These are phyloP conservation scores for Coffea eugenioides DNA, from an alignment of 257 asterid genomes.

Conservation along the genomic window DNA sequence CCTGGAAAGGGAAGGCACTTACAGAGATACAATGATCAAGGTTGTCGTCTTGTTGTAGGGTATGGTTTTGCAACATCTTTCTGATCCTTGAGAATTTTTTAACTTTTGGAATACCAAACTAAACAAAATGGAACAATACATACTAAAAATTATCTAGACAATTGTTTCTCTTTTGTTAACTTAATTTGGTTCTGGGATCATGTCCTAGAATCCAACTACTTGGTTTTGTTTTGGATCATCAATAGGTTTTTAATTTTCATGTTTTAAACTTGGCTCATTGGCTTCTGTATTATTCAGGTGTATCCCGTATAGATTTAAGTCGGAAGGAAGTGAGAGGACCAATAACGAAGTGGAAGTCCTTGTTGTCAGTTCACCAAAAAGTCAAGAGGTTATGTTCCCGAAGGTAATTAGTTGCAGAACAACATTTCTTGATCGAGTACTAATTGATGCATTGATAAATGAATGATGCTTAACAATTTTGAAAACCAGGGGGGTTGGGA, in stretches of 20 bases:
- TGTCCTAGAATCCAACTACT: too few species aligned
- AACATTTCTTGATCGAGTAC: not conserved
- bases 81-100: not conserved
- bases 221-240: too few species aligned
- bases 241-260: too few species aligned
- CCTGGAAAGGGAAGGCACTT: conserved; percentile 66
- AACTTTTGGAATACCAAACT: too few species aligned
- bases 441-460: too few species aligned
- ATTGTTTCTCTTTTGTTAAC: too few species aligned
- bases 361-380: conserved; percentile 58
- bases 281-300: conserved; percentile 38
- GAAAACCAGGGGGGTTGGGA: conserved; percentile 78
- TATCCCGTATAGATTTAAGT: conserved; percentile 65
- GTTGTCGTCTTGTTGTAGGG: conserved; percentile 72
- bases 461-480: not conserved
- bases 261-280: not conserved
- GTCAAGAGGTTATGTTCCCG: conserved; percentile 71
- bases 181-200: too few species aligned
- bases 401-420: conserved; percentile 39
- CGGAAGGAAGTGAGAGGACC: conserved; percentile 18
- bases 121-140: too few species aligned
- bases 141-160: too few species aligned
- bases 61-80: conserved; percentile 3
- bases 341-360: conserved; percentile 64
- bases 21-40: conserved; percentile 58